Conservation (phyloP, 2,329 filamentous ascomycete species). For the Cladosporium phlei region DNA sequence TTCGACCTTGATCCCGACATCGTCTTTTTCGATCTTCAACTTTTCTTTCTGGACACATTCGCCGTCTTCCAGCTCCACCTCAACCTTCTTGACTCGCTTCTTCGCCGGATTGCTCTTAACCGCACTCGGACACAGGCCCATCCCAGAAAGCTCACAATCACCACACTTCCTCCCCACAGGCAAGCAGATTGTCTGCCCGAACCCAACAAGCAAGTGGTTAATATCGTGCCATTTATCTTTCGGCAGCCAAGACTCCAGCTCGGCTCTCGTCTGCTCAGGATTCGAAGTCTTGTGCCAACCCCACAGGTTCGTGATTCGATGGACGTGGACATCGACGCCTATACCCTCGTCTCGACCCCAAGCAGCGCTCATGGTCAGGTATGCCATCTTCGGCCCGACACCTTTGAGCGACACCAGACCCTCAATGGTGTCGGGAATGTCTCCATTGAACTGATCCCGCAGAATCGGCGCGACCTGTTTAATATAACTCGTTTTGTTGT, state of each 20-base stretch:
- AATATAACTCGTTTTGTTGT: conserved; percentile 84
- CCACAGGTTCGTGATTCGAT: conserved; percentile 91
- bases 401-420: conserved; percentile 75
- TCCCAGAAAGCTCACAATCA: conserved; percentile 73
- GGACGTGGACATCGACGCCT: conserved; percentile 90
- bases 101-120: conserved; percentile 43
- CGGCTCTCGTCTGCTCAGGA: conserved; percentile 74
- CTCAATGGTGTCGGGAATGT: conserved; percentile 74
- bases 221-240: conserved; percentile 85
- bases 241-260: conserved; percentile 78
- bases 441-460: conserved; percentile 62
- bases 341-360: conserved; percentile 70
- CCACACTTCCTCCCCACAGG: conserved; percentile 77
- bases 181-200: conserved; percentile 81
- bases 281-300: conserved; percentile 78
- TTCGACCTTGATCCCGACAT: conserved; percentile 25
- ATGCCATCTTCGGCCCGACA: conserved; percentile 93
- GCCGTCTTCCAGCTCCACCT: conserved; percentile 27
- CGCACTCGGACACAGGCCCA: conserved; percentile 63
- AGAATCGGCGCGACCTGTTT: conserved; percentile 71
- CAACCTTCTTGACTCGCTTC: conserved; percentile 43
- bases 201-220: conserved; percentile 80
- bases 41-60: conserved; percentile 15
- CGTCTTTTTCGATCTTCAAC: conserved; percentile 27
- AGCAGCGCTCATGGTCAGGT: conserved; percentile 76